Evolutionary conservation across 305 asterid species (phyloP), one percentile per base, ranked within the genome.

Genomic region (Fraxinus ornus): DNA sequence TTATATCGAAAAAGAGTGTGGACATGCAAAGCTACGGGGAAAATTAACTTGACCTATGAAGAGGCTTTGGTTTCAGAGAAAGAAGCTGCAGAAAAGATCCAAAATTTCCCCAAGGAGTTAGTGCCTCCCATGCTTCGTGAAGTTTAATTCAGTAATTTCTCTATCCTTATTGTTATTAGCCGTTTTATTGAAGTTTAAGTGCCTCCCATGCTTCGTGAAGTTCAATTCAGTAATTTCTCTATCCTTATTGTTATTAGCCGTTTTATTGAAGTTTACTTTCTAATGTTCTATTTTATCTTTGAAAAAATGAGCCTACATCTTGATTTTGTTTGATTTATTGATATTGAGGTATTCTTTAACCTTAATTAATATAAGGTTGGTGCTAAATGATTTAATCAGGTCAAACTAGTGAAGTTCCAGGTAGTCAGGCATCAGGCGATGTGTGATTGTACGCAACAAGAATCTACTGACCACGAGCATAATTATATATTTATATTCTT

Each of bases 1-100:
- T 85, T 96, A 37, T 96, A 94, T 79, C 92, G 94, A 17, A 88
- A 86, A 84, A 89, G 92, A 85, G 86, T 90, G 66, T 96, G 99
- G 99, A 91, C 97, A n/a, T 96, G 98, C 91, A 91, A 93, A 88
- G 92, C 89, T 81, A 92, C 98, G 19, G 98, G 98, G 86, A 94
- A 91, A 92, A 85, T 80, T 83, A 90, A 88, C 81, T 86, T 96
- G 90, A 94, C 98, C 39, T 96, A 93, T 81, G 99, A 93, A 85
- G 98, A 96, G 88, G 98, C 99, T 73, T 81, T 94, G 97, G 87
- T 64, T 80, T 96, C 97, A 1, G 99, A 94, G 91, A 93, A 87
- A 77, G 88, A 85, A 37, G 97, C 95, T 66, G 87, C 90, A 28
- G 88, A 91, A 68, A 88, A 89, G 86, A 91, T 85, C 84, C 93